Base-by-base conservation (phyloP, 2,329 filamentous ascomycete species). In the Ophiostoma ulmi region DNA sequence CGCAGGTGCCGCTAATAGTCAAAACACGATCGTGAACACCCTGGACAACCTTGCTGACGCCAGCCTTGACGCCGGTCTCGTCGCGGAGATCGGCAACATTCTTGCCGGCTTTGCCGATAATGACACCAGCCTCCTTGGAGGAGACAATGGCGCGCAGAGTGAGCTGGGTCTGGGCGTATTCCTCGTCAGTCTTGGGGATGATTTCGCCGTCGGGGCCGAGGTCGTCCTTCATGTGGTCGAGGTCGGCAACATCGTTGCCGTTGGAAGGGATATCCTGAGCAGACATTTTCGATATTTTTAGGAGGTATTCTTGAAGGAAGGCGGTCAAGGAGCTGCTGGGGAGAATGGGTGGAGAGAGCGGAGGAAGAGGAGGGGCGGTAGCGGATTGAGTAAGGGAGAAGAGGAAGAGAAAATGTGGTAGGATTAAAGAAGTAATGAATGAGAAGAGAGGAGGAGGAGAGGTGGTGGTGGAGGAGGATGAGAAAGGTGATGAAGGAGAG, bases 31-130 rank as follows among this genome's bases (percentile, higher is more conserved):
- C 95, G 77, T 97, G 94, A 71, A 99, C 95, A 75, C 95, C 94
- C 75, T 94, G 93, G 66, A 99, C 95, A 70, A 98, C 95, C 85
- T 99, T 99, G 87, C 94, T 97, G 74, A 99, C 95, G 75, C 95
- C 95, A 73, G 95, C 95, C 83, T 96, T 97, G 77, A 99, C 95
- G 72, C 94, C 95, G 75, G 95, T 99, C 83, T 98, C 94, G 77
- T 99, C 94, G 78, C 95, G 91, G 74, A 99, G 87, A 78, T 98
- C 94, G 67, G 95, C 95, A 70, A 99, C 95, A 78, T 99, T 98
- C 86, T 98, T 97, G 79, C 95, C 95, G 71, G 91, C 93, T 84
- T 99, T 99, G 81, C 95, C 95, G 80, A 99, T 99, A 81, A 99
- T 98, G 77, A 99, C 93, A 78, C 95, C 95, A 72, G 95, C 95